Percentiles rank a stretch among this genome's conserved stretches.
phyloP scores from a whole-genome alignment of 345 rosid species.

The Cardamine chenopodiifolia region DNA sequence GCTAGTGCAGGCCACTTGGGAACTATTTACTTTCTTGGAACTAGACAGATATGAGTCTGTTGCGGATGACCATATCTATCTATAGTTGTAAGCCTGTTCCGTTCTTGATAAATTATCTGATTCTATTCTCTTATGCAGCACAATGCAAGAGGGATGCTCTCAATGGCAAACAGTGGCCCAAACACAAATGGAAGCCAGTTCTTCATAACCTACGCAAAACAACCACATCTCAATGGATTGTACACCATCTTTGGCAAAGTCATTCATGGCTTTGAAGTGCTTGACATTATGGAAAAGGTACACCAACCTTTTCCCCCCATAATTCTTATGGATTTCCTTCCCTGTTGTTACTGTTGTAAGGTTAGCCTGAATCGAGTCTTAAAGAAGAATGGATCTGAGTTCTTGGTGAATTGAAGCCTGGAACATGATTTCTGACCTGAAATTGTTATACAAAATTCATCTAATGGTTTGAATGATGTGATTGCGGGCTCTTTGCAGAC shows the following conservation, averaged over 20 bases:
- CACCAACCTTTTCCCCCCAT: background rate
- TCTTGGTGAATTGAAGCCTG: slow-evolving; percentile 1
- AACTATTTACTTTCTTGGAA: background rate
- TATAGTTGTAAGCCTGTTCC: background rate
- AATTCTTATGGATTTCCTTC: background rate
- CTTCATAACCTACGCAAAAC: slow-evolving; percentile 81
- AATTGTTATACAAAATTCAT: background rate
- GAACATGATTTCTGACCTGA: background rate
- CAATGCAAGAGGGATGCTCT: slow-evolving; percentile 85
- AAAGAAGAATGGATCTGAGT: background rate
- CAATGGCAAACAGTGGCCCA: slow-evolving; percentile 99
- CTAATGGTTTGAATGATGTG: slow-evolving; percentile 10
- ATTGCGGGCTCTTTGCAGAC: slow-evolving; percentile 58
- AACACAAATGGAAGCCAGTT: slow-evolving; percentile 98
- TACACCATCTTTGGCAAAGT: slow-evolving; percentile 94
- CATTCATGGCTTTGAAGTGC: slow-evolving; percentile 97
- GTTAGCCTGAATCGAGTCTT: background rate
- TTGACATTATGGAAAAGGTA: slow-evolving; percentile 99
- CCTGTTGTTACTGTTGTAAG: background rate
- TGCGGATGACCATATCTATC: background rate
- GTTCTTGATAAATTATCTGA: background rate
- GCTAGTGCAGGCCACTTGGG: background rate
- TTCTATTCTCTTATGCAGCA: slow-evolving; percentile 55
- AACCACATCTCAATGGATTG: slow-evolving; percentile 94
- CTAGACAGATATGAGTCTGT: background rate